These are phyloP conservation scores for Yamadazyma atlantica DNA, from an alignment of 1,139 yeast species.

Conservation along the genomic window DNA sequence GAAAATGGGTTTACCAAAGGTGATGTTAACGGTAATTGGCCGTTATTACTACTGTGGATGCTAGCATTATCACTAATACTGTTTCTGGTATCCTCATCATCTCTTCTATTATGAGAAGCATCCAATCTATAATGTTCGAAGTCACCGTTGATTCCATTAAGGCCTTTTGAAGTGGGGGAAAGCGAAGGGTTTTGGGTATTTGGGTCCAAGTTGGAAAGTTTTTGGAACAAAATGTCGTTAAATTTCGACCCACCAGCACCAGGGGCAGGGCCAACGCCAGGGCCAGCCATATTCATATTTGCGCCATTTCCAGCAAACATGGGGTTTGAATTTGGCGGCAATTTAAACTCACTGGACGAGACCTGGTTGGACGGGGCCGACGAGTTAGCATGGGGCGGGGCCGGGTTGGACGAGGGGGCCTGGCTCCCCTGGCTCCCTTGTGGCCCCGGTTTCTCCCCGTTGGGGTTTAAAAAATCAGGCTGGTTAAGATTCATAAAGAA, in stretches of 20 bases:
- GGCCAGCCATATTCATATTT: slow-evolving; percentile 1
- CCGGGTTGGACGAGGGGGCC: background rate
- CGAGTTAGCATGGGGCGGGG: too few relatives aligned
- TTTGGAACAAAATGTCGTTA: slow-evolving; percentile 29
- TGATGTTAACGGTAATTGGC: slow-evolving; percentile 14
- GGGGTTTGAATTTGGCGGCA: slow-evolving; percentile 15
- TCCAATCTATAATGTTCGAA: background rate
- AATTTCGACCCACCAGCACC: slow-evolving; percentile 14
- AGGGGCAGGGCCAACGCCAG: too few relatives aligned
- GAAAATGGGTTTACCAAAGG: slow-evolving; percentile 17
- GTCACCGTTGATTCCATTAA: background rate
- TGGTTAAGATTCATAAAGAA: slow-evolving; percentile 35
- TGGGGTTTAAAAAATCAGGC: slow-evolving; percentile 33
- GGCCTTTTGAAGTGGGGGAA: slow-evolving; percentile 7
- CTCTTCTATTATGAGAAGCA: background rate
- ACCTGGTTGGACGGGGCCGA: too few relatives aligned
- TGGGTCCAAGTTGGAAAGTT: slow-evolving; percentile 26
- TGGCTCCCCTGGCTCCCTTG: background rate
- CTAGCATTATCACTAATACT: slow-evolving; percentile 1
- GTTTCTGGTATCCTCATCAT: slow-evolving; percentile 1
- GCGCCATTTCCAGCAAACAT: too few relatives aligned
- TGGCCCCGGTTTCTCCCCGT: background rate
- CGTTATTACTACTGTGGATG: slow-evolving; percentile 6
- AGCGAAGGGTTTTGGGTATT: slow-evolving; percentile 2
- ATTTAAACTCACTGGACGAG: slow-evolving; percentile 8